Evolutionary conservation across 192 early-diverging fungal genomes (phyloP).

Genomic region (Chytriomyces sp.): DNA sequence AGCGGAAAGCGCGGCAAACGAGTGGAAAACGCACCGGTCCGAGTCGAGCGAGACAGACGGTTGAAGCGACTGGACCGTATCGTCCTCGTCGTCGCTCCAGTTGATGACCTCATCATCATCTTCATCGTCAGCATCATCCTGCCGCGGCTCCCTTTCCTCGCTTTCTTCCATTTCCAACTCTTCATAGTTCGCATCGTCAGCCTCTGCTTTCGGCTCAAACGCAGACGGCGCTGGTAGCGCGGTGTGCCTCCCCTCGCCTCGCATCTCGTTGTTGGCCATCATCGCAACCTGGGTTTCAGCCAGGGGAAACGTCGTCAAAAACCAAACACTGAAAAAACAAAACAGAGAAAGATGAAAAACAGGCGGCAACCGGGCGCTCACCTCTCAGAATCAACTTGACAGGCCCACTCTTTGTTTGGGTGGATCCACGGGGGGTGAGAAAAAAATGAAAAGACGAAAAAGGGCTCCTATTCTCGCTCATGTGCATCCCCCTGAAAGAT

Average conservation of each 20-base stretch:
- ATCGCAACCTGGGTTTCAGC: background rate
- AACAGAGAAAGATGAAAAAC: too few relatives aligned
- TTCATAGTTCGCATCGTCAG: background rate
- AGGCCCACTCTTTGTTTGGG: too few relatives aligned
- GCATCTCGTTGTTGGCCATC: background rate
- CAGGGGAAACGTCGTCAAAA: background rate
- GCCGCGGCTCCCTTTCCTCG: background rate
- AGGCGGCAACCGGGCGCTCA: too few relatives aligned
- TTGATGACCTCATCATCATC: slow-evolving; percentile 17
- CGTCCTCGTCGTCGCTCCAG: slow-evolving; percentile 26
- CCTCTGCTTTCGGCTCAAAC: background rate
- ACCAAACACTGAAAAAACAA: background rate
- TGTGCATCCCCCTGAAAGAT: too few relatives aligned
- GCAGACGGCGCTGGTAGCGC: background rate
- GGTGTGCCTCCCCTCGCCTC: background rate
- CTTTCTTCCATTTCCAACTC: background rate
- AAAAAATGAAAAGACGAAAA: too few relatives aligned
- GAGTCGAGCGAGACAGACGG: background rate
- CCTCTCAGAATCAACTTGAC: too few relatives aligned
- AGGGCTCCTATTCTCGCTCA: too few relatives aligned
- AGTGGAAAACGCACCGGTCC: background rate
- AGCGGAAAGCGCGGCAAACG: too few relatives aligned
- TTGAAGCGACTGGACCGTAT: background rate
- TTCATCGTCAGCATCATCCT: too few relatives aligned
- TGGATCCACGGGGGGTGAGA: too few relatives aligned